These are phyloP conservation scores for Psilocybe sp. DNA, from an alignment of 768 basidiomycete genomes.

Conservation along the genomic window DNA sequence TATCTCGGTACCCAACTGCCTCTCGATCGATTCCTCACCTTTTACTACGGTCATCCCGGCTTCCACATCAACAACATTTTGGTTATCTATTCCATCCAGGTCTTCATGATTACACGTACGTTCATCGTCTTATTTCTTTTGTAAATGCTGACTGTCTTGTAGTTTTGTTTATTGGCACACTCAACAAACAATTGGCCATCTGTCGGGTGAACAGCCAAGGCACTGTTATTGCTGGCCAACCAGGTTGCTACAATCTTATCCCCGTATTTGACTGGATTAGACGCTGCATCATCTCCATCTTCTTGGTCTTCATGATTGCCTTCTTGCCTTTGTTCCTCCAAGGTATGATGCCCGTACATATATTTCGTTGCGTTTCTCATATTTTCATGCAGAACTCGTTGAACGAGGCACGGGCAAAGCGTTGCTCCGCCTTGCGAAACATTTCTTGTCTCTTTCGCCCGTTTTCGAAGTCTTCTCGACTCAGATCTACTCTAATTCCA, in stretches of 20 bases:
- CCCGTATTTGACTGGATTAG: slow-evolving; percentile 99
- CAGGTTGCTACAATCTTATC: slow-evolving; percentile 92
- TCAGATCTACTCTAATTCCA: slow-evolving; percentile 96
- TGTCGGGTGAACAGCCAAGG: slow-evolving; percentile 82
- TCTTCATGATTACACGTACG: slow-evolving; percentile 94
- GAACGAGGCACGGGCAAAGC: slow-evolving; percentile 97
- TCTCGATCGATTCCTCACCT: slow-evolving; percentile 97
- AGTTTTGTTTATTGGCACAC: slow-evolving; percentile 94
- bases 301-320: slow-evolving; percentile 98
- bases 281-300: slow-evolving; percentile 94
- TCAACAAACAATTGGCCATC: slow-evolving; percentile 90
- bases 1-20: slow-evolving; percentile 98
- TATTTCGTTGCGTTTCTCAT: not conserved
- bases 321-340: slow-evolving; percentile 96
- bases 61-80: slow-evolving; percentile 99
- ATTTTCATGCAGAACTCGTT: slow-evolving; percentile 66
- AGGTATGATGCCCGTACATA: slow-evolving; percentile 45
- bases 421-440: slow-evolving; percentile 89
- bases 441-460: slow-evolving; percentile 95
- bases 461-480: slow-evolving; percentile 99
- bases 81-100: slow-evolving; percentile 96
- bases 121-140: slow-evolving; percentile 17
- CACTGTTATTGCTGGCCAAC: slow-evolving; percentile 79
- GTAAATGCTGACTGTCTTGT: slow-evolving; percentile 5
- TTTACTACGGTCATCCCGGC: slow-evolving; percentile 99